phyloP scores from a whole-genome alignment of 192 early-diverging fungal genomes.

The Backusella australiensis region DNA sequence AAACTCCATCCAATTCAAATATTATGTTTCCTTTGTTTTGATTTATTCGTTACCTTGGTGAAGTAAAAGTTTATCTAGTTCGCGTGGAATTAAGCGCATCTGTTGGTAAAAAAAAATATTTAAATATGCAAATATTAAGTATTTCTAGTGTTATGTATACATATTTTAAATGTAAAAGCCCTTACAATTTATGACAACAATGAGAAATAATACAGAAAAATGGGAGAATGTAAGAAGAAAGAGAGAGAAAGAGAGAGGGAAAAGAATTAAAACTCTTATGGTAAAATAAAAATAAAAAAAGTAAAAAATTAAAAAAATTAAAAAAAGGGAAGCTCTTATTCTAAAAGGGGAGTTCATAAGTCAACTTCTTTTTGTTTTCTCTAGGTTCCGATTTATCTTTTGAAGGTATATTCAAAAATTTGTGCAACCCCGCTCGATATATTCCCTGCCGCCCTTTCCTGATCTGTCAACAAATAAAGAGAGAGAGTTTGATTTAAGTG shows the following conservation, averaged over 20 bases:
- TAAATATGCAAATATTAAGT: background rate
- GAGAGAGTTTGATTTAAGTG: background rate
- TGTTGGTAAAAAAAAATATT: background rate
- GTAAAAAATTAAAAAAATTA: background rate
- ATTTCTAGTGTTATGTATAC: background rate
- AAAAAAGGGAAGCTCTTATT: background rate
- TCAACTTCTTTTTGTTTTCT: background rate
- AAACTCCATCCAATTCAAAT: background rate
- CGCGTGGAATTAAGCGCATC: slow-evolving; percentile 82
- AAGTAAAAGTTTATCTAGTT: slow-evolving; percentile 89
- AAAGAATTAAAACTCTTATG: background rate
- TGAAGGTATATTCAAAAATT: slow-evolving; percentile 1
- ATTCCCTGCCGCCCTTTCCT: background rate
- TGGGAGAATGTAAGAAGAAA: background rate
- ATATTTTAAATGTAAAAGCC: background rate
- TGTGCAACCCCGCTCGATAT: background rate
- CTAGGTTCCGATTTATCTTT: slow-evolving; percentile 6
- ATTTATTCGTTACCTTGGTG: slow-evolving; percentile 49
- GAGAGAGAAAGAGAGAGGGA: background rate
- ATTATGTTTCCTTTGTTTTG: background rate
- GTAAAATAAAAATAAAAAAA: background rate
- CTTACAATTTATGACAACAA: background rate
- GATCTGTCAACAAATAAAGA: background rate
- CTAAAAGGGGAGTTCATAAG: background rate
- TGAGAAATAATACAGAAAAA: background rate